These are phyloP conservation scores for Umbelopsis sp. DNA, from an alignment of 371 early-diverging fungal species.

Conservation along the genomic window DNA sequence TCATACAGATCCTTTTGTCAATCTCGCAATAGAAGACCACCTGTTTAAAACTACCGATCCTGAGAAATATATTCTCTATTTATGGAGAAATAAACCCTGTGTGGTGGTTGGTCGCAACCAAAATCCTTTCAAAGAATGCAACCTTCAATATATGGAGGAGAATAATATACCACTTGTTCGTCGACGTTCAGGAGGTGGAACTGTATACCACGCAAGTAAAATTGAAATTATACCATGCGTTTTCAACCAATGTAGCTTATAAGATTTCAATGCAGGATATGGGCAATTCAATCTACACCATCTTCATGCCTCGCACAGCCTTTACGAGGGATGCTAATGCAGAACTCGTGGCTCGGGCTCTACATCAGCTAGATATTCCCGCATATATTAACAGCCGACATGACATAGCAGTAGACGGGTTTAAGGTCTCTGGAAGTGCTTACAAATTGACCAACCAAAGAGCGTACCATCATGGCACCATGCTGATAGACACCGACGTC, in stretches of 20 bases:
- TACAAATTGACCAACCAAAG: slow-evolving; percentile 83
- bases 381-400: slow-evolving; percentile 87
- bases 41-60: slow-evolving; percentile 71
- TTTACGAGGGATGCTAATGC: slow-evolving; percentile 82
- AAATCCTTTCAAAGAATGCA: slow-evolving; percentile 96
- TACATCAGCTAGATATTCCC: slow-evolving; percentile 82
- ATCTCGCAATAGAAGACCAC: slow-evolving; percentile 95
- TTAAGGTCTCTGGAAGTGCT: slow-evolving; percentile 93
- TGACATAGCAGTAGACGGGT: slow-evolving; percentile 83
- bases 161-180: slow-evolving; percentile 82
- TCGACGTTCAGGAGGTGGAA: slow-evolving; percentile 93
- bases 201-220: slow-evolving; percentile 90
- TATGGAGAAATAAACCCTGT: slow-evolving; percentile 88
- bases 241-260: neutral
- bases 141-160: slow-evolving; percentile 67
- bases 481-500: slow-evolving; percentile 92
- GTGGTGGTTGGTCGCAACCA: slow-evolving; percentile 96
- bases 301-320: slow-evolving; percentile 87
- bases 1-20: slow-evolving; percentile 79
- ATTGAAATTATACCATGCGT: slow-evolving; percentile 21
- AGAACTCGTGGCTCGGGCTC: slow-evolving; percentile 77
- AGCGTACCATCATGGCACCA: slow-evolving; percentile 98
- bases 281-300: slow-evolving; percentile 94
- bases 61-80: slow-evolving; percentile 68
- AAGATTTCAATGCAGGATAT: slow-evolving; percentile 64